Evolutionary conservation across 306 rosid species (phyloP), one percentile per base, ranked within the genome.

Genomic region (Gleditsia sinensis): DNA sequence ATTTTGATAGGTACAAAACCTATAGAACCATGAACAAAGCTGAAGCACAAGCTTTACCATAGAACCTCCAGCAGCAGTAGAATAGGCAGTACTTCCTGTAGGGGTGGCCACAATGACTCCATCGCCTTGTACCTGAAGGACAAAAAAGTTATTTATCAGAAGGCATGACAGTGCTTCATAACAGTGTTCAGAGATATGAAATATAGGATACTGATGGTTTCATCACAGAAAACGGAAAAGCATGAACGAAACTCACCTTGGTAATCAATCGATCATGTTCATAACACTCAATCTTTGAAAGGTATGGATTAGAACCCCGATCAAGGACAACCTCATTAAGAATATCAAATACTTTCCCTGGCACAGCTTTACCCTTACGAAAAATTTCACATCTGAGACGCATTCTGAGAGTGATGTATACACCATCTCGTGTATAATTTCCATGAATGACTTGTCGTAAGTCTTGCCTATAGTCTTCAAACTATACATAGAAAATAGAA

Each of bases 21-120:
- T 30, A 48, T 17, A 46, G 17, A 49, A 49, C 46, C 19, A 32
- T 5, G 55, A 49, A 39, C 27, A 63, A 37, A 21, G 57, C 32
- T 50, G 32, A 13, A 19, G 70, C 74, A 72, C 24, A 70, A 74
- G 69, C 76, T 74, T 62, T 90, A 92, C 98, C 98, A 92, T 92
- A 69, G 99, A 94, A 82, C 99, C 99, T 75, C 97, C 99, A 48
- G 99, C 97, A 77, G 99, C 97, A 11, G 99, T 94, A 78, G 98
- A 90, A 87, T 92, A 94, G 74, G 99, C 98, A 51, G 99, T 94
- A 77, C 99, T 94, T 84, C 99, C 99, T 1, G 99, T 94, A 34
- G 99, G 99, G 66, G 98, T 94, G 80, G 98, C 99, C 50, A 94
- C 89, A 67, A 92, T 94, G 76, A 94, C 96, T 77, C 99, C 99